Conservation (phyloP, 257 asterid species). For the Primulina eburnea region DNA sequence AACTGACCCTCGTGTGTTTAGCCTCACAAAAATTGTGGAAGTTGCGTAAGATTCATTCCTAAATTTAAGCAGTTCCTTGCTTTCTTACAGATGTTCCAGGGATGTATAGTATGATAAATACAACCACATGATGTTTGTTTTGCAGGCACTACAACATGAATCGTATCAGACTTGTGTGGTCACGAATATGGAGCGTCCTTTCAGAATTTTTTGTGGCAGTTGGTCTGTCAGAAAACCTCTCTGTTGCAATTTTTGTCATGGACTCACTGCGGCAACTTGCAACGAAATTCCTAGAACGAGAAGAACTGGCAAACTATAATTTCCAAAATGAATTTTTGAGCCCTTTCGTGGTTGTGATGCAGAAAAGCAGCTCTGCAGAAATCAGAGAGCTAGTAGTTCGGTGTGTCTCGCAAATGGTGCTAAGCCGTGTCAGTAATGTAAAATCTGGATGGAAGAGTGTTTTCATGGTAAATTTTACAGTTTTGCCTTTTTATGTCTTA, state of each 20-base stretch:
- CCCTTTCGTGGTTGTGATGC: constrained; percentile 94
- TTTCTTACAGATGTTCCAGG: constrained; percentile 14
- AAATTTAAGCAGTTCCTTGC: constrained; percentile 26
- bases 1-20: constrained; percentile 96
- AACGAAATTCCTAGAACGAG: constrained; percentile 96
- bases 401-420: constrained; percentile 97
- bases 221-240: constrained; percentile 92
- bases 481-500: background rate
- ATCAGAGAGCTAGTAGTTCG: constrained; percentile 96
- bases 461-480: constrained; percentile 64
- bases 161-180: constrained; percentile 98
- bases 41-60: constrained; percentile 94
- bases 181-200: constrained; percentile 95
- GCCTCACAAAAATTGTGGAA: constrained; percentile 99
- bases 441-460: constrained; percentile 99
- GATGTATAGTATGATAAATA: constrained; percentile 25
- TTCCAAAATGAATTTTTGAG: constrained; percentile 95
- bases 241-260: constrained; percentile 98
- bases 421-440: constrained; percentile 89
- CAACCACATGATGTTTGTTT: constrained; percentile 26
- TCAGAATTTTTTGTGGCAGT: constrained; percentile 94
- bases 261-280: constrained; percentile 97
- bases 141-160: constrained; percentile 99
- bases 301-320: constrained; percentile 96
- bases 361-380: constrained; percentile 83